phyloP scores from a whole-genome alignment of 2,329 filamentous ascomycete species.

The Paraphaeosphaeria minitans region DNA sequence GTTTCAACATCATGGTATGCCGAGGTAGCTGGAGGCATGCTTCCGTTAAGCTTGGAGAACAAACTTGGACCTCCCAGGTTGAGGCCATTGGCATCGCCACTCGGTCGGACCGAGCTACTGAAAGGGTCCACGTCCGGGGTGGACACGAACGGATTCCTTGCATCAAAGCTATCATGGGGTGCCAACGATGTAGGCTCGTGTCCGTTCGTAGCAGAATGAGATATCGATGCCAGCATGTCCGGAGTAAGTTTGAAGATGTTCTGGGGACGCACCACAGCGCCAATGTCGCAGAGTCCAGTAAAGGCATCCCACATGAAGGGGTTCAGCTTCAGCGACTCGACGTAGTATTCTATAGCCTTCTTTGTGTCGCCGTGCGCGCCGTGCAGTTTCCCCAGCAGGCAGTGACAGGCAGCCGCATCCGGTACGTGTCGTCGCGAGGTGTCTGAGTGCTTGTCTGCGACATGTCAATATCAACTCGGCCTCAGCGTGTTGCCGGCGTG shows the following conservation, averaged over 20 bases:
- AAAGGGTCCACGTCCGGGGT: slow-evolving; percentile 53
- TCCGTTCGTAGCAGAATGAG: slow-evolving; percentile 31
- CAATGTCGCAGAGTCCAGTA: slow-evolving; percentile 80
- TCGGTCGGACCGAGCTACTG: slow-evolving; percentile 42
- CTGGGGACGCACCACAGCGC: slow-evolving; percentile 75
- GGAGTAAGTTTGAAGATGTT: slow-evolving; percentile 83
- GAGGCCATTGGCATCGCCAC: slow-evolving; percentile 38
- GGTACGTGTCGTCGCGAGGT: slow-evolving; percentile 74
- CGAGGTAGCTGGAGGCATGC: slow-evolving; percentile 29
- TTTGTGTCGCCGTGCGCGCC: slow-evolving; percentile 78
- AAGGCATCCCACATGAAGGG: slow-evolving; percentile 99
- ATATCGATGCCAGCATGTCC: slow-evolving; percentile 62
- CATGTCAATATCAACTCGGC: slow-evolving; percentile 16
- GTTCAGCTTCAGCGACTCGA: slow-evolving; percentile 85
- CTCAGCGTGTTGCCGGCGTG: background rate
- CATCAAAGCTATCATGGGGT: slow-evolving; percentile 27
- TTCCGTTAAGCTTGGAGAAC: slow-evolving; percentile 52
- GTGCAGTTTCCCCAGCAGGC: slow-evolving; percentile 85
- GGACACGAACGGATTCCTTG: slow-evolving; percentile 38
- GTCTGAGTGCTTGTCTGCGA: slow-evolving; percentile 71
- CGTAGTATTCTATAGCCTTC: slow-evolving; percentile 84
- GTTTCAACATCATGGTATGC: slow-evolving; percentile 51
- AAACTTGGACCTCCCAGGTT: slow-evolving; percentile 45
- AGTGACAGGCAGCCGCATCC: slow-evolving; percentile 82
- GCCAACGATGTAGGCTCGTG: slow-evolving; percentile 18